Evolutionary conservation across 1,284 basidiomycete genomes (phyloP).

Genomic region (Calocybe gambosa): DNA sequence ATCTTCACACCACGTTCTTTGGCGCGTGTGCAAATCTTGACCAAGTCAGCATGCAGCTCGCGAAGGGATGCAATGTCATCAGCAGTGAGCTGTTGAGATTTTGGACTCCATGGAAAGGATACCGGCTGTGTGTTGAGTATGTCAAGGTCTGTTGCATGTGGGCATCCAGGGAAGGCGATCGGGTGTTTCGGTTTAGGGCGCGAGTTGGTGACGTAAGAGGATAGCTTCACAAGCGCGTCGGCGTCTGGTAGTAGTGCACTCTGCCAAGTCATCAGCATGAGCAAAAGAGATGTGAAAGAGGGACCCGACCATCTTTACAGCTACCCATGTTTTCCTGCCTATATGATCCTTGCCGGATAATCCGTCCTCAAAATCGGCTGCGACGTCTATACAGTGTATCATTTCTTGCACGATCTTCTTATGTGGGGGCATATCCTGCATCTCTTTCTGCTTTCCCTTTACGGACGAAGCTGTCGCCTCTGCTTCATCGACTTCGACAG

Average conservation of each 20-base stretch:
- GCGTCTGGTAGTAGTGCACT: conserved; percentile 59
- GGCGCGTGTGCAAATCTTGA: conserved; percentile 55
- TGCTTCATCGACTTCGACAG: conserved; percentile 74
- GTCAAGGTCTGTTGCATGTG: conserved; percentile 43
- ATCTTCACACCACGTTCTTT: conserved; percentile 56
- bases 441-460: conserved; percentile 11
- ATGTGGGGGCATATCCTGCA: conserved; percentile 33
- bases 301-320: conserved; percentile 64
- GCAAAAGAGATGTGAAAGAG: background rate
- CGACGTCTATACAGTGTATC: conserved; percentile 66
- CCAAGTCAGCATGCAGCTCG: conserved; percentile 55
- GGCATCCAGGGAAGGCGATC: conserved; percentile 63
- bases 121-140: conserved; percentile 30
- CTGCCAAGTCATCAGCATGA: conserved; percentile 23
- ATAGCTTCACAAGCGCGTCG: conserved; percentile 48
- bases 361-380: conserved; percentile 71
- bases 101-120: background rate
- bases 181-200: conserved; percentile 21
- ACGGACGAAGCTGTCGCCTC: conserved; percentile 33
- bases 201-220: conserved; percentile 41
- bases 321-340: conserved; percentile 72
- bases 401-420: conserved; percentile 68
- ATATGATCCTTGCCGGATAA: conserved; percentile 24
- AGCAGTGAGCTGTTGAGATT: conserved; percentile 27
- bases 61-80: conserved; percentile 56